These are phyloP conservation scores for Thuja plicata DNA, from an alignment of 83 land plant genomes.

Conservation along the genomic window DNA sequence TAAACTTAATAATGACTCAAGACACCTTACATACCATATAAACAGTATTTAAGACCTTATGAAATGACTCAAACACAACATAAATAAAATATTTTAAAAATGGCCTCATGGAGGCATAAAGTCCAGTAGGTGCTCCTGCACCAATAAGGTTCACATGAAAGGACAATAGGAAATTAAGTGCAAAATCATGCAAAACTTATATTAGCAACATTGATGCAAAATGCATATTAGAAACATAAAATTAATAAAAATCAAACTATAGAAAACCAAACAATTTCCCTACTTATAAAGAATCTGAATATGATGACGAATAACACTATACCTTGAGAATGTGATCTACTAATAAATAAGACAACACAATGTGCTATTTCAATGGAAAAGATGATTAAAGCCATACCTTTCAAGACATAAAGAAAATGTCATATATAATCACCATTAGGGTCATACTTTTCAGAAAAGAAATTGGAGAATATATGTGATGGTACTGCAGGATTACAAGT, in stretches of 20 bases:
- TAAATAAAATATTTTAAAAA: too few species aligned
- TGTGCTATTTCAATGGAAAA: not conserved
- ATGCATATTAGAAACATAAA: not conserved
- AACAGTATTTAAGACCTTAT: too few species aligned
- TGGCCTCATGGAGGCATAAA: too few species aligned
- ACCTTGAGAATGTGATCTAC: not conserved
- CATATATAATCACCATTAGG: constrained; percentile 76
- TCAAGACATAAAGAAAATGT: constrained; percentile 83
- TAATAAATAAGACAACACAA: not conserved
- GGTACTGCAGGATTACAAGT: constrained; percentile 52
- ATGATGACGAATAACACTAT: too few species aligned
- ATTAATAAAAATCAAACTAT: not conserved
- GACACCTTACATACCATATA: too few species aligned
- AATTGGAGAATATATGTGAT: constrained; percentile 86
- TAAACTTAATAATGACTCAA: too few species aligned
- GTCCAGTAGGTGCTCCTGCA: too few species aligned
- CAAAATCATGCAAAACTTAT: not conserved
- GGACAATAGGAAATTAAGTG: not conserved
- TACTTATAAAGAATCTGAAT: too few species aligned
- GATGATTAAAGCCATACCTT: constrained; percentile 42
- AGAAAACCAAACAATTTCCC: not conserved
- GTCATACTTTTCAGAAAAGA: constrained; percentile 90
- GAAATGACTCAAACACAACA: too few species aligned
- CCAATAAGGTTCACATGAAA: too few species aligned
- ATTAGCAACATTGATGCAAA: not conserved